Percentiles rank a stretch among this genome's conserved stretches.
Conservation (phyloP, 2,329 filamentous ascomycete species). For the Pyrenochaeta sp. region DNA sequence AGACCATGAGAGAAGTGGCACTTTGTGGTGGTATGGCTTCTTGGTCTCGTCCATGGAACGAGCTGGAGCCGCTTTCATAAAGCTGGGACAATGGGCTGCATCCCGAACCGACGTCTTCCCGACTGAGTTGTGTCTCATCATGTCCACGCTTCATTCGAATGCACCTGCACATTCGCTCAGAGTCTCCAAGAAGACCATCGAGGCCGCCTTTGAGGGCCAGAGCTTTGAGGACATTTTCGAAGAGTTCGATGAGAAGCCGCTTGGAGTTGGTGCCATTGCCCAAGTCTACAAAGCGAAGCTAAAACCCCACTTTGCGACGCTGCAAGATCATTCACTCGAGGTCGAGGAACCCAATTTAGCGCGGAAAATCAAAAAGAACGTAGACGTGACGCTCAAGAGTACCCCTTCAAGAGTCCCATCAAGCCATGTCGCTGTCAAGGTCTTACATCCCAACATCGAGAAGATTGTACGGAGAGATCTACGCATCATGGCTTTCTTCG, state of each 20-base stretch:
- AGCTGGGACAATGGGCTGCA: constrained; percentile 98
- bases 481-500: constrained; percentile 93
- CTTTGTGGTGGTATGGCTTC: constrained; percentile 93
- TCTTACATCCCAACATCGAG: constrained; percentile 91
- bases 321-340: constrained; percentile 64
- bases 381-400: constrained; percentile 86
- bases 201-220: constrained; percentile 80
- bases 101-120: constrained; percentile 97
- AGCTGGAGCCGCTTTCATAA: constrained; percentile 95
- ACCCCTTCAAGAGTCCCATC: constrained; percentile 86
- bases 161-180: constrained; percentile 89
- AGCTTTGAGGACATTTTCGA: constrained; percentile 92
- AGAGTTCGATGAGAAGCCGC: constrained; percentile 86
- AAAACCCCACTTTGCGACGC: constrained; percentile 75
- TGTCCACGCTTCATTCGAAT: constrained; percentile 95
- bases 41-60: constrained; percentile 89
- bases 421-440: constrained; percentile 92
- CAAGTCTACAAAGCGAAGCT: constrained; percentile 97
- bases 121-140: constrained; percentile 85
- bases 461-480: constrained; percentile 88
- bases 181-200: constrained; percentile 79
- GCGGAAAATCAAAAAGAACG: constrained; percentile 77
- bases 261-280: constrained; percentile 94
- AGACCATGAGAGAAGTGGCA: constrained; percentile 79
- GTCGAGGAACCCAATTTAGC: constrained; percentile 65